Base-by-base conservation (phyloP, 192 early-diverging fungal species). In the Coemansia sp. region DNA sequence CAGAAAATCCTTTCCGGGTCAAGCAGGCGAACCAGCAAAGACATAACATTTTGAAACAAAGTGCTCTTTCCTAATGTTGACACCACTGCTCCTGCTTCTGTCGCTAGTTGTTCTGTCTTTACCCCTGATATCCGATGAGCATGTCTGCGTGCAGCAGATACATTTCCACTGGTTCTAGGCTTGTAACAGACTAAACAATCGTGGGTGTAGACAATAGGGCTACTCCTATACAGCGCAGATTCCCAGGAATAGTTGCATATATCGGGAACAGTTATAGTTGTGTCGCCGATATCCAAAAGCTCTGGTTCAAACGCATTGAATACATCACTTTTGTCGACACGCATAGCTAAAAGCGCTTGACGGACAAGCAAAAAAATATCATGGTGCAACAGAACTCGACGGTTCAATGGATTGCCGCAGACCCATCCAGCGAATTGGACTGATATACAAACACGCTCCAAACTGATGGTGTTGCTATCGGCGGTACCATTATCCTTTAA, bases 341-440 rank as follows among this genome's bases (percentile, higher is more conserved):
- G 75, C 19, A 77, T 54, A 7, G 41, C 54, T 13, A 38, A 63
- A 38, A 79, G 48, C 19, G 61, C 14, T 58, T 66, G 46, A 54
- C 63, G 40, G 6, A 68, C 37, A 19, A 45, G 49, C 2, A 45
- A 32, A 10, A 61, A 20, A 22, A 55, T 40, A 17, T 45, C 68
- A 41, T 79, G 76, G 56, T 79, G 76, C 48, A 70, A 17, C 46
- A 79, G 25, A 22, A 79, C 71, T 16, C 55, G 63, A 8, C 71
- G 63, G 55, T 79, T 79, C 12, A 59, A 42, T 16, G 45, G 39
- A 40, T 46, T 55, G 37, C 12, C 41, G 61, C 67, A 38, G 25
- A 67, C 25, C 71, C 71, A 74, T 8, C 61, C 53, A 25, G 67
- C 43, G 42, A 70, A 65, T 54, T 67, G 71, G n/a, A 79, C 63